Evolutionary conservation across 106 monocot genomes (phyloP).

Genomic region (Dioscorea dumetorum): DNA sequence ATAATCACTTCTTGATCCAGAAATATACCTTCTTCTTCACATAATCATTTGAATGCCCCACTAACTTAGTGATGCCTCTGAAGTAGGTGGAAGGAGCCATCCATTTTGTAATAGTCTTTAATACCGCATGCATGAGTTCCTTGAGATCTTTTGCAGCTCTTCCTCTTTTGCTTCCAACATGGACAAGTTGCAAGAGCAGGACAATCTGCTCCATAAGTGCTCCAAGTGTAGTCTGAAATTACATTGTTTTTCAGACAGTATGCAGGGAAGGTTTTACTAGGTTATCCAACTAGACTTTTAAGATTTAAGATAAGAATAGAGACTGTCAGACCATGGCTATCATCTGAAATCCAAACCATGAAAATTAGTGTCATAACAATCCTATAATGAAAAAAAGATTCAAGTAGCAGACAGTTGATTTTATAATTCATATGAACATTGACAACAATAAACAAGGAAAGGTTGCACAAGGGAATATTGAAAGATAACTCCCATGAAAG

Average conservation of each 20-base stretch:
- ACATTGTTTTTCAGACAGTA: neutral
- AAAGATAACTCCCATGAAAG: too few relatives aligned
- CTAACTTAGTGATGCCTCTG: constrained; percentile 38
- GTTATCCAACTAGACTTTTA: too few relatives aligned
- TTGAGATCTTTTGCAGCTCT: constrained; percentile 28
- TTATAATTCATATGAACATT: too few relatives aligned
- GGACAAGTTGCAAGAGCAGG: constrained; percentile 31
- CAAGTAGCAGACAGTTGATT: too few relatives aligned
- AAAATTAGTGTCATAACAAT: too few relatives aligned
- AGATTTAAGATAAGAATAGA: too few relatives aligned
- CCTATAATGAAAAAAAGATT: too few relatives aligned
- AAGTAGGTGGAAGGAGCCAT: constrained; percentile 72
- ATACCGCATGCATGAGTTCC: constrained; percentile 24
- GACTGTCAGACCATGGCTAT: too few relatives aligned
- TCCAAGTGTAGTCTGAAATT: constrained; percentile 51
- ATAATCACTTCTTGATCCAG: neutral
- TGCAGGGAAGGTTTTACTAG: too few relatives aligned
- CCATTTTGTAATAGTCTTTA: constrained; percentile 45
- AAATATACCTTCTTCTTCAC: constrained; percentile 67
- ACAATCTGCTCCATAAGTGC: constrained; percentile 73
- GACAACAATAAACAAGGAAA: too few relatives aligned
- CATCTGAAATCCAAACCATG: too few relatives aligned
- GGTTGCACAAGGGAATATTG: too few relatives aligned
- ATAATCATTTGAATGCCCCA: constrained; percentile 35
- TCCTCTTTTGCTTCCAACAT: constrained; percentile 29